Percentiles rank a stretch among this genome's conserved stretches.
phyloP scores from a whole-genome alignment of 306 rosid species.

The Glycine soja region DNA sequence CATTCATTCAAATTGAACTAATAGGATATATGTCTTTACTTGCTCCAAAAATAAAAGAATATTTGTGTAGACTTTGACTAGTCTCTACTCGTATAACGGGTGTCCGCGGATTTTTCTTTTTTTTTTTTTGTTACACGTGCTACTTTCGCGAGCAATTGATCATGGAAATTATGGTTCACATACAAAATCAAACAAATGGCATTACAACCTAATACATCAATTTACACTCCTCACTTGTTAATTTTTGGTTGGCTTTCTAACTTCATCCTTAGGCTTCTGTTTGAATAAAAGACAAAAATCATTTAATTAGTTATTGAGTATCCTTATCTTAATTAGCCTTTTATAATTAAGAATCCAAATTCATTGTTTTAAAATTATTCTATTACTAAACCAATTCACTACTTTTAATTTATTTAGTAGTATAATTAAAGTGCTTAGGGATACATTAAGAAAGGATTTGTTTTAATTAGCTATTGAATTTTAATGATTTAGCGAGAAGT shows the following conservation, averaged over 20 bases:
- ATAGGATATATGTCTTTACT: background rate
- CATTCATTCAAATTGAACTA: background rate
- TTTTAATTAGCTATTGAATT: too few relatives aligned
- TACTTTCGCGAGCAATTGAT: background rate
- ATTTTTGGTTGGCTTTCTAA: background rate
- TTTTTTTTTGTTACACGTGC: background rate
- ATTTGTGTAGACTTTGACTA: background rate
- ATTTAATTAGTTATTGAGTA: too few relatives aligned
- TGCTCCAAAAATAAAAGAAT: background rate
- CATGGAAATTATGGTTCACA: background rate
- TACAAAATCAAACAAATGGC: background rate
- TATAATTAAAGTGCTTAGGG: too few relatives aligned
- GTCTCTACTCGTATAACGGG: background rate
- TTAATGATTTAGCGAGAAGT: too few relatives aligned
- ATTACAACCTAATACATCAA: background rate
- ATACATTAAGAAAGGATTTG: too few relatives aligned
- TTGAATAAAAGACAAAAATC: too few relatives aligned
- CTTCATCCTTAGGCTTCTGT: background rate
- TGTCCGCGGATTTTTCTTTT: background rate
- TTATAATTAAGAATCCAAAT: too few relatives aligned
- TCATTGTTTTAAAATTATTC: too few relatives aligned
- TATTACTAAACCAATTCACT: too few relatives aligned
- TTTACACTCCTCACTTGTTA: background rate
- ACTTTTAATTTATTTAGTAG: too few relatives aligned
- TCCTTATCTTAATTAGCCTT: too few relatives aligned